Conservation (phyloP, 129 eudicot genomes). For the Arctium lappa region DNA sequence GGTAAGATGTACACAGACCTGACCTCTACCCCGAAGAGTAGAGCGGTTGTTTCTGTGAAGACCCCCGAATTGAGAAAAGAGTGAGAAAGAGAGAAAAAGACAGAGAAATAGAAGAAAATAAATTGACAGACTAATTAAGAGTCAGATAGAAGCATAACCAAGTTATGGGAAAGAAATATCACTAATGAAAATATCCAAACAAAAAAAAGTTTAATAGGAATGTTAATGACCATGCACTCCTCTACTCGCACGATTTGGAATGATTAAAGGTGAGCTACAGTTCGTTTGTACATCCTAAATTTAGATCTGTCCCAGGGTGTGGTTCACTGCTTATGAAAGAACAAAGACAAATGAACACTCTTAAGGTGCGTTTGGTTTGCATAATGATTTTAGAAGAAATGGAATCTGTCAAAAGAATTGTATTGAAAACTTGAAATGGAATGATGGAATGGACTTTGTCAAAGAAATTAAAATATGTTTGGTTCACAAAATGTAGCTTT, state of each 20-base stretch:
- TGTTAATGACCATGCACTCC: background rate
- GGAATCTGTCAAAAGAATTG: background rate
- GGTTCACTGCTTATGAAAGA: background rate
- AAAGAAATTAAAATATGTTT: background rate
- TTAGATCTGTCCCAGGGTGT: background rate
- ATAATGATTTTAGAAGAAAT: background rate
- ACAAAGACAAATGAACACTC: background rate
- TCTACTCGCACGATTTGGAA: background rate
- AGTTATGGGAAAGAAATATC: background rate
- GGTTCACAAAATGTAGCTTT: background rate
- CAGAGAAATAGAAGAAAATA: too few relatives aligned
- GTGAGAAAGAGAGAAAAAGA: too few relatives aligned
- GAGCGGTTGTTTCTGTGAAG: too few relatives aligned
- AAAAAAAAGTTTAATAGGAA: background rate
- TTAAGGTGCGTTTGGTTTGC: background rate
- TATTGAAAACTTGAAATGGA: background rate
- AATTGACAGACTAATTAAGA: too few relatives aligned
- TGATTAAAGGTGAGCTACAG: background rate
- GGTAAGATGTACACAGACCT: too few relatives aligned
- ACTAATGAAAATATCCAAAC: background rate
- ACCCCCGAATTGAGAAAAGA: too few relatives aligned
- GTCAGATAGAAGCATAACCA: background rate
- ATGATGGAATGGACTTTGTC: background rate
- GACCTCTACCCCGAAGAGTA: too few relatives aligned
- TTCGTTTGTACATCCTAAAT: background rate